These are phyloP conservation scores for Phaeosphaeriaceae sp. DNA, from an alignment of 2,329 filamentous ascomycete species.

Conservation along the genomic window DNA sequence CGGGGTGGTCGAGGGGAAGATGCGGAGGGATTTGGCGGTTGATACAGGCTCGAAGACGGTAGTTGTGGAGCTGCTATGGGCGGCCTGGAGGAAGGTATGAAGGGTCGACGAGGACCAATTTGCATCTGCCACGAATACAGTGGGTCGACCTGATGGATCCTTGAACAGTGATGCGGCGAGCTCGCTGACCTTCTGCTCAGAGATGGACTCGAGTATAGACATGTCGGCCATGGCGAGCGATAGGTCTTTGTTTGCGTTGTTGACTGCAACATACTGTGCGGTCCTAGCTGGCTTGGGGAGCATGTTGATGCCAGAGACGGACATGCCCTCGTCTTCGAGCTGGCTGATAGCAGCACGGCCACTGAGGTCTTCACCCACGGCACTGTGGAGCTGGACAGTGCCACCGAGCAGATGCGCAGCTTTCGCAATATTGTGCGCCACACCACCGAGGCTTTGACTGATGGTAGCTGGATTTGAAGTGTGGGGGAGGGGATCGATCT, in stretches of 20 bases:
- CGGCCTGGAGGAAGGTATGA: slow-evolving; percentile 70
- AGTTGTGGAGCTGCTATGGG: slow-evolving; percentile 47
- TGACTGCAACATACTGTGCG: slow-evolving; percentile 90
- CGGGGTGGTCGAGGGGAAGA: slow-evolving; percentile 69
- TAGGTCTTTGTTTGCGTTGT: slow-evolving; percentile 81
- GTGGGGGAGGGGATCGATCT: slow-evolving; percentile 62
- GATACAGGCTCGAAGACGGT: slow-evolving; percentile 92
- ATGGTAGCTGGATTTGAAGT: slow-evolving; percentile 89
- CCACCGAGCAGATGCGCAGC: slow-evolving; percentile 76
- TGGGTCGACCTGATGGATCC: slow-evolving; percentile 53
- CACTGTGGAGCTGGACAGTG: slow-evolving; percentile 76
- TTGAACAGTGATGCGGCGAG: slow-evolving; percentile 21
- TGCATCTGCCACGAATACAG: slow-evolving; percentile 83
- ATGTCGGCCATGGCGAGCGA: slow-evolving; percentile 97
- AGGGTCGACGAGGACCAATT: slow-evolving; percentile 80
- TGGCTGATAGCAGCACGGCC: slow-evolving; percentile 75
- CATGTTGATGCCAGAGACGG: slow-evolving; percentile 65
- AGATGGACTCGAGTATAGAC: slow-evolving; percentile 71
- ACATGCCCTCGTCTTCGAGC: slow-evolving; percentile 69
- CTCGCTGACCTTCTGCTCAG: slow-evolving; percentile 21
- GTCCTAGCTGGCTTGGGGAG: slow-evolving; percentile 65
- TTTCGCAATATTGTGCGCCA: slow-evolving; percentile 89
- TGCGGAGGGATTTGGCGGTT: slow-evolving; percentile 73
- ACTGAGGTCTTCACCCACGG: slow-evolving; percentile 79
- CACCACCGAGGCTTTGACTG: slow-evolving; percentile 83